Percentiles rank a stretch among this genome's conserved stretches.
Conservation (phyloP, 345 rosid species). For the Luvunga scandens region DNA sequence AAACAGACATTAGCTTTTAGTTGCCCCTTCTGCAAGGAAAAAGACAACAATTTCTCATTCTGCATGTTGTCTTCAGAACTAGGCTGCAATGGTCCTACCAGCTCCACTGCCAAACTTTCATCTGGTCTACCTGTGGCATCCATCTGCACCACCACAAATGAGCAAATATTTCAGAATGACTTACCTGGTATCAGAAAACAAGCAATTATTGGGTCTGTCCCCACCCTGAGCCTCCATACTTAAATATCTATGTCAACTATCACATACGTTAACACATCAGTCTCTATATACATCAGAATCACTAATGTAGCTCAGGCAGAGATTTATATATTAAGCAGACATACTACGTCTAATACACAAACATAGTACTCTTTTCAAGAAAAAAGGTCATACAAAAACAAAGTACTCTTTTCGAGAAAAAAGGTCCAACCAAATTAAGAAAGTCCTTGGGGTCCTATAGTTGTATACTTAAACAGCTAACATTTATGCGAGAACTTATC, state of each 20-base stretch:
- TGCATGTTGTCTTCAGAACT: conserved; percentile 50
- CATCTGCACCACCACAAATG: conserved; percentile 52
- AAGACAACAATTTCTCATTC: conserved; percentile 69
- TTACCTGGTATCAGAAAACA: not conserved
- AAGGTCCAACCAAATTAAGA: not conserved
- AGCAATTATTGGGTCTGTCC: conserved; percentile 6
- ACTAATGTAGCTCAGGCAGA: not conserved
- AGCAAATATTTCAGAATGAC: conserved; percentile 13
- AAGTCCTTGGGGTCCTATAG: not conserved
- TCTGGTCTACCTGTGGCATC: conserved; percentile 90
- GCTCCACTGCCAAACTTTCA: conserved; percentile 82
- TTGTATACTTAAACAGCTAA: not conserved
- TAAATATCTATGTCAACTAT: not conserved
- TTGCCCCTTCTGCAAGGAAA: conserved; percentile 91
- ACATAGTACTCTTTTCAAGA: not conserved
- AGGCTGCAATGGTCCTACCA: conserved; percentile 62
- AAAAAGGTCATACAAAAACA: not conserved
- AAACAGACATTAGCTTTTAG: conserved; percentile 73
- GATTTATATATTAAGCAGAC: not conserved
- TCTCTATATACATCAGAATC: not conserved
- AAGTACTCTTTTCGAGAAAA: not conserved
- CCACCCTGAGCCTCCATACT: not conserved
- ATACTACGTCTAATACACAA: not conserved
- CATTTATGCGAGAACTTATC: not conserved
- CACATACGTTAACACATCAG: not conserved